Evolutionary conservation across 768 basidiomycete species (phyloP), one percentile per base, ranked within the genome.

Genomic region (Kwoniella europaea): DNA sequence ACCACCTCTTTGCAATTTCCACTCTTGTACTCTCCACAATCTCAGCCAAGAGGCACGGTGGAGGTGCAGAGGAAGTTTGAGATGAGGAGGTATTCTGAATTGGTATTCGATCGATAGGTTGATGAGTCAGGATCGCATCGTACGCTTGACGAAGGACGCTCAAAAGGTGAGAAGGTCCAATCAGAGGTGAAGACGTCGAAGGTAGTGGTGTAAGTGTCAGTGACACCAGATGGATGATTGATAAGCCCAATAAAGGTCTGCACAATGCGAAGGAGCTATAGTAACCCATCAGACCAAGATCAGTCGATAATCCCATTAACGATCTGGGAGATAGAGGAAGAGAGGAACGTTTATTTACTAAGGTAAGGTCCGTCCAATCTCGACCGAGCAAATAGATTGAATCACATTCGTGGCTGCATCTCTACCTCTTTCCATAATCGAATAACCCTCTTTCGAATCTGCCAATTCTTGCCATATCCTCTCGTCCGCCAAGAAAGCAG

Each of bases 401-500:
- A 83, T 74, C 7, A 83, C 71, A 4, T 77, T 77, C 46, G 81
- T 76, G n/a, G 81, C 82, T 0, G 82, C 79, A 59, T 83, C 82
- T 44, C 81, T 57, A 6, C 73, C 79, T 56, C 78, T 56, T 46
- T 81, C 78, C 12, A 83, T 70, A 57, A 75, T 71, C 44, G 76
- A 63, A 59, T 76, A 79, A 20, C 82, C 82, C 15, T 79, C 78
- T 55, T 69, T 73, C 15, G 55, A 69, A 20, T 65, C 63, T 3
- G 77, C 74, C 59, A 83, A 61, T 22, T 78, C 79, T 41, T 69
- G 63, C 81, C 81, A 82, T 7, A 80, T 74, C n/a, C 24, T 46
- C 15, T 71, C 54, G n/a, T 64, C 69, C 22, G 52, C 75, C 42
- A 78, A 60, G 57, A 76, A 78, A 1, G 76, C 65, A 4, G 82